Percentiles rank a stretch among this genome's conserved stretches.
Evolutionary conservation across 2,329 filamentous ascomycete genomes (phyloP).

Genomic region (Penicillium sp.): DNA sequence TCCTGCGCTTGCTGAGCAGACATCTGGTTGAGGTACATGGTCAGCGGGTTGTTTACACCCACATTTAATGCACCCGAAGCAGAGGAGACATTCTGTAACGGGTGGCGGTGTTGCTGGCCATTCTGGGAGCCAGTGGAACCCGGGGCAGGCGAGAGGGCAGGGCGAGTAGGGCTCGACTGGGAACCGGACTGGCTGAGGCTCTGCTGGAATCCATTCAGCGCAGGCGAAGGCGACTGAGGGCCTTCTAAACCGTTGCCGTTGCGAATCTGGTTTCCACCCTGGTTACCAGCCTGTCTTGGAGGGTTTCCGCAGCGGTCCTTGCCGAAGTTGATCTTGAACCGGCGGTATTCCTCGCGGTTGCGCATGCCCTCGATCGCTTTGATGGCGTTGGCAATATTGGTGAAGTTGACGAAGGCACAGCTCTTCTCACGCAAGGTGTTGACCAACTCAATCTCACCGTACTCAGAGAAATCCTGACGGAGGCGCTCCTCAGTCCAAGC

Average conservation of each 20-base stretch:
- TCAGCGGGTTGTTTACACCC: constrained; percentile 79
- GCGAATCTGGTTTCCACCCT: constrained; percentile 59
- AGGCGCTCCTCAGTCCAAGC: constrained; percentile 95
- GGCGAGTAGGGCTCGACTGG: constrained; percentile 60
- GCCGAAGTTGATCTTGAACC: constrained; percentile 99
- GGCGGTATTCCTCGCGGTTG: constrained; percentile 91
- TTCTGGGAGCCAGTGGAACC: constrained; percentile 54
- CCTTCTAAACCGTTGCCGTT: constrained; percentile 54
- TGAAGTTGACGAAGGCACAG: constrained; percentile 99
- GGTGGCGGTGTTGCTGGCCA: constrained; percentile 58
- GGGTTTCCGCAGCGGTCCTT: constrained; percentile 98
- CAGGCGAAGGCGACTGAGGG: constrained; percentile 53
- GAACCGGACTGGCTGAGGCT: constrained; percentile 54
- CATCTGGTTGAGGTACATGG: constrained; percentile 87
- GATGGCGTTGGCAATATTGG: constrained; percentile 98
- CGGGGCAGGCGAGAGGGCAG: constrained; percentile 53
- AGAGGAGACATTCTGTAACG: constrained; percentile 54
- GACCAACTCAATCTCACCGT: constrained; percentile 94
- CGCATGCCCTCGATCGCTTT: constrained; percentile 97
- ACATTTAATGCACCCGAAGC: constrained; percentile 75
- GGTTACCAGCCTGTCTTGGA: constrained; percentile 73
- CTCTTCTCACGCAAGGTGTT: constrained; percentile 98
- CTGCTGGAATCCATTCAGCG: constrained; percentile 58
- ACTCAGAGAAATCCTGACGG: constrained; percentile 94
- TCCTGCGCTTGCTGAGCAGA: constrained; percentile 60